Percentiles rank a stretch among this genome's conserved stretches.
Conservation (phyloP, 2,329 filamentous ascomycete species). For the Xenoacremonium recifei region DNA sequence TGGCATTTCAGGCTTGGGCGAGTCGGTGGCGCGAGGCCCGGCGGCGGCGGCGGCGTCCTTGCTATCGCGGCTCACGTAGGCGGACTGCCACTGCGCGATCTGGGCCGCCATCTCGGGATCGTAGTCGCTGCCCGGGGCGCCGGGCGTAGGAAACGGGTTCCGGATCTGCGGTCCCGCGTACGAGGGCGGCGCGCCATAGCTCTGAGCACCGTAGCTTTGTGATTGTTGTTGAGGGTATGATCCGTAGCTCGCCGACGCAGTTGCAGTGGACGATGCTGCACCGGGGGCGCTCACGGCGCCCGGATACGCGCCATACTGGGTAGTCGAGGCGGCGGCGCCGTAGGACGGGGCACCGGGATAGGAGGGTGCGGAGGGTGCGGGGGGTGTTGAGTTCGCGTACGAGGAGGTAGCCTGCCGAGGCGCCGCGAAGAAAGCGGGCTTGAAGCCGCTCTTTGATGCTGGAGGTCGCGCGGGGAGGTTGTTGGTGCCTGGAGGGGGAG, state of each 20-base stretch:
- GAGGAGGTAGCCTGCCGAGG: constrained; percentile 36
- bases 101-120: constrained; percentile 86
- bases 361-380: constrained; percentile 24
- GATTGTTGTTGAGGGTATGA: constrained; percentile 18
- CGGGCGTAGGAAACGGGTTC: constrained; percentile 76
- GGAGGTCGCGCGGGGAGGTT: constrained; percentile 75
- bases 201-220: constrained; percentile 27
- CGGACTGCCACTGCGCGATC: constrained; percentile 93
- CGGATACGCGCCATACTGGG: constrained; percentile 47
- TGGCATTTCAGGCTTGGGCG: constrained; percentile 34
- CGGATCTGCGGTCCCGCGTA: constrained; percentile 67
- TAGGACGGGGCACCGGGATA: constrained; percentile 32
- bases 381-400: constrained; percentile 30
- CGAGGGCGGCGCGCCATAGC: constrained; percentile 38
- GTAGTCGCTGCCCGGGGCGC: constrained; percentile 44
- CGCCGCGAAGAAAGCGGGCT: constrained; percentile 46
- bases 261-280: constrained; percentile 25
- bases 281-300: constrained; percentile 16
- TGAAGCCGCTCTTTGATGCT: constrained; percentile 49
- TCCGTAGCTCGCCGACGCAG: constrained; percentile 23
- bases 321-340: constrained; percentile 31
- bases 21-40: constrained; percentile 24
- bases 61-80: constrained; percentile 61
- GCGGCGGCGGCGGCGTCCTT: constrained; percentile 31
- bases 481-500: constrained; percentile 72